These are phyloP conservation scores for Penicillium crustosum DNA, from an alignment of 2,329 filamentous ascomycete genomes.

Conservation along the genomic window DNA sequence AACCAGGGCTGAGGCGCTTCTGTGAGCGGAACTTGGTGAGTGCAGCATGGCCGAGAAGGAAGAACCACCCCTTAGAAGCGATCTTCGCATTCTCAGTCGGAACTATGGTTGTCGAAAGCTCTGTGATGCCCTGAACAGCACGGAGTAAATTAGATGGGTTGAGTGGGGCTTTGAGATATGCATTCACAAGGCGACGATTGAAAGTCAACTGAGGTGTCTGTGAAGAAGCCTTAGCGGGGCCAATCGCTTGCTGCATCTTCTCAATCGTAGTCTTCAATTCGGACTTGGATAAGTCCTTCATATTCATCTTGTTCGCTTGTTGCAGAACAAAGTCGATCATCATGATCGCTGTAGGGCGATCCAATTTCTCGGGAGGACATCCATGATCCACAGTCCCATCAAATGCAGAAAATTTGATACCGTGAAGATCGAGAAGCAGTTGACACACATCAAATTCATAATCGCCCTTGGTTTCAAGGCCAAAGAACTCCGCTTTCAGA, in stretches of 20 bases:
- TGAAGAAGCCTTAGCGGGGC: constrained; percentile 70
- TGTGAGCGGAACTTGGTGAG: constrained; percentile 80
- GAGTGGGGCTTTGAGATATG: constrained; percentile 79
- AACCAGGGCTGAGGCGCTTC: constrained; percentile 74
- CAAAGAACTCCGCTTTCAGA: constrained; percentile 80
- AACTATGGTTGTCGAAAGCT: constrained; percentile 69
- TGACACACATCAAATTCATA: constrained; percentile 86
- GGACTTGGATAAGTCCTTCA: constrained; percentile 89
- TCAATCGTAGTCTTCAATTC: constrained; percentile 89
- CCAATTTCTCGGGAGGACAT: constrained; percentile 73
- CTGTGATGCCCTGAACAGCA: constrained; percentile 75
- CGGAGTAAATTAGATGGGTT: constrained; percentile 77
- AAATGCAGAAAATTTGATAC: constrained; percentile 71
- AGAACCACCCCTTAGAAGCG: constrained; percentile 86
- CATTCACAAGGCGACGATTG: constrained; percentile 78
- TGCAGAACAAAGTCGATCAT: constrained; percentile 81
- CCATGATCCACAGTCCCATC: constrained; percentile 74
- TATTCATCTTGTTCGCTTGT: constrained; percentile 77
- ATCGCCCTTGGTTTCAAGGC: constrained; percentile 71
- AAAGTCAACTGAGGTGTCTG: constrained; percentile 78
- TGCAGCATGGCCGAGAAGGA: constrained; percentile 82
- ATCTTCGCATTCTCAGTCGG: constrained; percentile 67
- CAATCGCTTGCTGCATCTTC: constrained; percentile 85
- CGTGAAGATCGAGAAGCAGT: constrained; percentile 79
- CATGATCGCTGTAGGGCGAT: constrained; percentile 75